Conservation (phyloP, 352 stramenopile genomes). For the Phytophthora ohioensis region DNA sequence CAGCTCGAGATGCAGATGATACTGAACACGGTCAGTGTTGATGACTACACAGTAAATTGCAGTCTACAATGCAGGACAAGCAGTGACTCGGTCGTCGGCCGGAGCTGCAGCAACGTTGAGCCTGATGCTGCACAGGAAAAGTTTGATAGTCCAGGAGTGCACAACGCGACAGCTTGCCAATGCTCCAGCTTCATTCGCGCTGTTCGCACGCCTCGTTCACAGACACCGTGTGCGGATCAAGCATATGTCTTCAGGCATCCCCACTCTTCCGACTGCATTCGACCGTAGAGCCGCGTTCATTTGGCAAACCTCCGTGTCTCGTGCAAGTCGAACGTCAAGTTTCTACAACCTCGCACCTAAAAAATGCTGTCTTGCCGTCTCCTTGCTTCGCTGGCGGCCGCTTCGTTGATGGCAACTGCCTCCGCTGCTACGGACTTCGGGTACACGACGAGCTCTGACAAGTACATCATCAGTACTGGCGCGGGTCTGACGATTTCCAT, state of each 20-base stretch:
- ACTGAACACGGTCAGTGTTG: slow-evolving; percentile 53
- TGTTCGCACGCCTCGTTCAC: slow-evolving; percentile 27
- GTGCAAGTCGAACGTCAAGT: slow-evolving; percentile 4
- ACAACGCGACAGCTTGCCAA: slow-evolving; percentile 7
- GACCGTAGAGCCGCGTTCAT: slow-evolving; percentile 11
- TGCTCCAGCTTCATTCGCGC: slow-evolving; percentile 5
- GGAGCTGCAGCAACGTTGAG: slow-evolving; percentile 7
- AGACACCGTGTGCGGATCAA: slow-evolving; percentile 22
- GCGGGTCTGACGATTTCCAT: slow-evolving; percentile 44
- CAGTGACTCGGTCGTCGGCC: slow-evolving; percentile 3
- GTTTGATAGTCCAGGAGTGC: slow-evolving; percentile 4
- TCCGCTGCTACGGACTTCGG: slow-evolving; percentile 41
- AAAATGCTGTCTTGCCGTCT: slow-evolving; percentile 30
- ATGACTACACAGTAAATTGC: slow-evolving; percentile 39
- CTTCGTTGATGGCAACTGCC: slow-evolving; percentile 20
- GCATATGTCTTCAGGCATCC: neutral
- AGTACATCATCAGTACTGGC: slow-evolving; percentile 49
- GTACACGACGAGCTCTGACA: slow-evolving; percentile 40
- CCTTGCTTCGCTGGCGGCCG: slow-evolving; percentile 16
- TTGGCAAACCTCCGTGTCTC: slow-evolving; percentile 12
- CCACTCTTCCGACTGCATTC: slow-evolving; percentile 2
- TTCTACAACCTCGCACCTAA: neutral
- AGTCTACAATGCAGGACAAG: neutral
- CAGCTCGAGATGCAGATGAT: slow-evolving; percentile 56
- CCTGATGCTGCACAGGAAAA: slow-evolving; percentile 30